These are phyloP conservation scores for Nicotiana obtusifolia DNA, from an alignment of 257 asterid species.

Conservation along the genomic window DNA sequence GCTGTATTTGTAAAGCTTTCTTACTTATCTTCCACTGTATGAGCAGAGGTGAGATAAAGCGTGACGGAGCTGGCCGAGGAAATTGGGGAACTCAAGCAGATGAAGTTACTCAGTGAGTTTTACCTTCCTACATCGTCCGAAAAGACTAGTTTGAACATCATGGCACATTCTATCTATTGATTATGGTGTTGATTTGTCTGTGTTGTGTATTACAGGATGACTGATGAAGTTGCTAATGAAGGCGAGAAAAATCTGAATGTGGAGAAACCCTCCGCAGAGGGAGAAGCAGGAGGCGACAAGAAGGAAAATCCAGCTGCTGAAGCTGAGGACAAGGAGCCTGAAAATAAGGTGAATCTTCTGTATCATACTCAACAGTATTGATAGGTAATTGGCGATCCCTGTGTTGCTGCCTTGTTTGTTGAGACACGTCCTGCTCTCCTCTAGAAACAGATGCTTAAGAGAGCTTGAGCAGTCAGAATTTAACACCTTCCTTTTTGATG, in stretches of 20 bases:
- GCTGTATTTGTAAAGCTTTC: not conserved
- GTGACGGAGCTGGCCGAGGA: conserved; percentile 78
- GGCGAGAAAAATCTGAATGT: conserved; percentile 43
- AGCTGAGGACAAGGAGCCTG: conserved; percentile 67
- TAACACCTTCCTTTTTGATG: not conserved
- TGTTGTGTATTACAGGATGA: conserved; percentile 27
- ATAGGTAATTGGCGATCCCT: not conserved
- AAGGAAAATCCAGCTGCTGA: conserved; percentile 46
- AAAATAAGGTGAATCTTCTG: conserved; percentile 49
- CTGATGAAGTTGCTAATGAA: conserved; percentile 50
- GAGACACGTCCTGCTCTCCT: not conserved
- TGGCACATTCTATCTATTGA: not conserved
- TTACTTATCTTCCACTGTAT: not conserved
- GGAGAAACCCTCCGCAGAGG: conserved; percentile 50
- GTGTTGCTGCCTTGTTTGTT: not conserved
- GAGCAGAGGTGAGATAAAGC: conserved; percentile 54
- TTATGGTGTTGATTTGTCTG: not conserved
- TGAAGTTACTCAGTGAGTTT: conserved; percentile 62
- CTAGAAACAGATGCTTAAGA: conserved; percentile 1
- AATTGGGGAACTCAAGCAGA: conserved; percentile 80
- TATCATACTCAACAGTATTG: not conserved
- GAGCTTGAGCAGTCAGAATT: not conserved
- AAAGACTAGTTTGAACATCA: not conserved
- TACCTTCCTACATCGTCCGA: conserved; percentile 3
- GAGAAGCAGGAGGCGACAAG: conserved; percentile 39